Evolutionary conservation across 805 yeast species (phyloP).

Genomic region (Ogataea parapolymorpha): DNA sequence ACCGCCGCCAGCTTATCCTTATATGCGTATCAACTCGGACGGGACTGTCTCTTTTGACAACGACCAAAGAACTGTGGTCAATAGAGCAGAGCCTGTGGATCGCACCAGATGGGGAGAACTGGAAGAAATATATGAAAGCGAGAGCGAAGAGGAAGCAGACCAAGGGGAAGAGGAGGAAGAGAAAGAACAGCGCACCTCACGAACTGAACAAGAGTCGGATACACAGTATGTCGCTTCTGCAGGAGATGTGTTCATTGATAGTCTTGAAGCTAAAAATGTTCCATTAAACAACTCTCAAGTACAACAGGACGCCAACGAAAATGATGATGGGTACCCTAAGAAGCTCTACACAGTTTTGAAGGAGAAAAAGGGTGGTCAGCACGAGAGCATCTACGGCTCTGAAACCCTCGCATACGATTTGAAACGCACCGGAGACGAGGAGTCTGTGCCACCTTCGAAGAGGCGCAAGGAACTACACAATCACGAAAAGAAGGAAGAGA

Average conservation of each 20-base stretch:
- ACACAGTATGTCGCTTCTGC: slow-evolving; percentile 25
- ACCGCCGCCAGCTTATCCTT: slow-evolving; percentile 79
- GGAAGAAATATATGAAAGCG: slow-evolving; percentile 34
- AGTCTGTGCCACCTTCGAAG: slow-evolving; percentile 3
- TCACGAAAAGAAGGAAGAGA: slow-evolving; percentile 5
- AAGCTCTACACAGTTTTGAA: slow-evolving; percentile 34
- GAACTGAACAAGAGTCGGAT: slow-evolving; percentile 23
- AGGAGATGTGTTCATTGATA: slow-evolving; percentile 29
- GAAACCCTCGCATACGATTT: slow-evolving; percentile 27
- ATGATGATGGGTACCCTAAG: slow-evolving; percentile 20
- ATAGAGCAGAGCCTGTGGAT: slow-evolving; percentile 26
- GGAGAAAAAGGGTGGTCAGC: slow-evolving; percentile 21
- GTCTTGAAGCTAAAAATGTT: slow-evolving; percentile 21
- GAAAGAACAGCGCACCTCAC: slow-evolving; percentile 8
- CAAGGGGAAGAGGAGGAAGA: slow-evolving; percentile 21
- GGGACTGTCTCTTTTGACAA: slow-evolving; percentile 34
- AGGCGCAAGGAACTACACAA: slow-evolving; percentile 1
- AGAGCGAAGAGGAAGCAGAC: slow-evolving; percentile 31
- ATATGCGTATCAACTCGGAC: slow-evolving; percentile 45
- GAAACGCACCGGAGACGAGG: slow-evolving; percentile 9
- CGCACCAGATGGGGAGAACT: slow-evolving; percentile 32
- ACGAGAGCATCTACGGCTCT: slow-evolving; percentile 31
- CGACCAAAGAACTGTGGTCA: slow-evolving; percentile 12
- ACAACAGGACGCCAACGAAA: too few relatives aligned
- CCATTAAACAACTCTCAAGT: too few relatives aligned